Conservation (phyloP, 495 filamentous ascomycete genomes). For the Podospora didyma region DNA sequence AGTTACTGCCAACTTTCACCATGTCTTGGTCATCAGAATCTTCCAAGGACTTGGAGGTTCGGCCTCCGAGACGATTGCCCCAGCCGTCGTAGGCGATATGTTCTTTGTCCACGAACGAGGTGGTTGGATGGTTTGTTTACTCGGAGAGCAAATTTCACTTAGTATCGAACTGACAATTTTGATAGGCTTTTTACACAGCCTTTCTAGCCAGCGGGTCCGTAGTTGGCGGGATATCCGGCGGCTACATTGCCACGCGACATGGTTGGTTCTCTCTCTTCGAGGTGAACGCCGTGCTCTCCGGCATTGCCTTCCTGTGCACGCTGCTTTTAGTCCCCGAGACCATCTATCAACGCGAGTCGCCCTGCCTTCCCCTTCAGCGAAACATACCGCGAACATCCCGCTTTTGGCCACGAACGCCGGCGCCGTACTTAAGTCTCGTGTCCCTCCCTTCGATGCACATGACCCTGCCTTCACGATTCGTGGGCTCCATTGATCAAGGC, state of each 20-base stretch:
- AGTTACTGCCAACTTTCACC: slow-evolving; percentile 35
- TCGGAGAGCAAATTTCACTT: not conserved
- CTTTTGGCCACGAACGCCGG: slow-evolving; percentile 2
- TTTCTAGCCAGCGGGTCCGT: slow-evolving; percentile 49
- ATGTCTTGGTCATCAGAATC: slow-evolving; percentile 42
- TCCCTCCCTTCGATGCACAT: slow-evolving; percentile 24
- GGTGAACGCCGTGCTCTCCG: slow-evolving; percentile 40
- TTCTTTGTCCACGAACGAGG: slow-evolving; percentile 51
- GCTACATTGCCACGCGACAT: slow-evolving; percentile 40
- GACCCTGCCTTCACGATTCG: slow-evolving; percentile 22
- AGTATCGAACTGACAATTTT: not conserved
- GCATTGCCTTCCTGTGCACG: slow-evolving; percentile 12
- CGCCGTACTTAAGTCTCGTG: slow-evolving; percentile 19
- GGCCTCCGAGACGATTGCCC: slow-evolving; percentile 51
- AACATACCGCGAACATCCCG: slow-evolving; percentile 16
- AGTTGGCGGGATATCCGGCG: slow-evolving; percentile 43
- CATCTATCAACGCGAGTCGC: slow-evolving; percentile 37
- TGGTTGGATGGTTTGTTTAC: slow-evolving; percentile 39
- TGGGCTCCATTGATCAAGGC: slow-evolving; percentile 6
- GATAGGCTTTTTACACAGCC: slow-evolving; percentile 47
- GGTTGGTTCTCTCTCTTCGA: slow-evolving; percentile 45
- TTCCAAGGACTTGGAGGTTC: slow-evolving; percentile 52
- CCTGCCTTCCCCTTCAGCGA: slow-evolving; percentile 14
- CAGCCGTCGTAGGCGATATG: slow-evolving; percentile 50
- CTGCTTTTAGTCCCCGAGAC: slow-evolving; percentile 56